Evolutionary conservation across 371 early-diverging fungal species (phyloP).

Genomic region (Mucor sp.): DNA sequence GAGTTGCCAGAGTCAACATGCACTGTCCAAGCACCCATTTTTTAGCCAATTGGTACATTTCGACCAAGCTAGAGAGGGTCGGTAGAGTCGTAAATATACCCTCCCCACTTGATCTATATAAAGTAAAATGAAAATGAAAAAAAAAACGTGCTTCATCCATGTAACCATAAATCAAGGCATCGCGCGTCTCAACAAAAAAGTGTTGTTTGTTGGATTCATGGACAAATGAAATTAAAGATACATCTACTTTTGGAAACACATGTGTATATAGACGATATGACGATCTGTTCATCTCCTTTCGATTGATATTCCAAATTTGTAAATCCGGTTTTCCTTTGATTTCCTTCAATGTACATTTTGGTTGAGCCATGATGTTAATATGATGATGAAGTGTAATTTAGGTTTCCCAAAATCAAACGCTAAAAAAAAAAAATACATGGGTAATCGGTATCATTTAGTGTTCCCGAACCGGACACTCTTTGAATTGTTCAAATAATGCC

Average conservation of each 20-base stretch:
- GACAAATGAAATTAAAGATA: too few species aligned
- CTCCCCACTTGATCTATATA: neutral
- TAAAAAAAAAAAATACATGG: slow-evolving; percentile 5
- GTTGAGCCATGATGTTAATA: slow-evolving; percentile 1
- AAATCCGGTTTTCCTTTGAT: neutral
- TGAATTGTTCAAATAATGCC: neutral
- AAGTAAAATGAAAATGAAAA: slow-evolving; percentile 1
- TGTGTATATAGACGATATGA: neutral
- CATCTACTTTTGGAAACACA: neutral
- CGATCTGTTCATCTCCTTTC: neutral
- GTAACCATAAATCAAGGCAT: too few species aligned
- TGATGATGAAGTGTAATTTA: neutral
- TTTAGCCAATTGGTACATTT: slow-evolving; percentile 7
- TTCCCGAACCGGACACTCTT: slow-evolving; percentile 2
- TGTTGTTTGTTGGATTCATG: too few species aligned
- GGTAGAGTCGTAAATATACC: slow-evolving; percentile 24
- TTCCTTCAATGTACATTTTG: neutral
- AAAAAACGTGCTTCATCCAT: neutral
- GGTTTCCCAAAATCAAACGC: neutral
- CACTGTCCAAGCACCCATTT: slow-evolving; percentile 28
- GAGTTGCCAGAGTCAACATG: slow-evolving; percentile 22
- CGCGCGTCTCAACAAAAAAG: too few species aligned
- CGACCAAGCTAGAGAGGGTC: slow-evolving; percentile 20
- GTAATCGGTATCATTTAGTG: neutral
- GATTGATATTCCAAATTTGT: neutral